These are phyloP conservation scores for Calonectria ilicicola DNA, from an alignment of 2,329 filamentous ascomycete species.

Conservation along the genomic window DNA sequence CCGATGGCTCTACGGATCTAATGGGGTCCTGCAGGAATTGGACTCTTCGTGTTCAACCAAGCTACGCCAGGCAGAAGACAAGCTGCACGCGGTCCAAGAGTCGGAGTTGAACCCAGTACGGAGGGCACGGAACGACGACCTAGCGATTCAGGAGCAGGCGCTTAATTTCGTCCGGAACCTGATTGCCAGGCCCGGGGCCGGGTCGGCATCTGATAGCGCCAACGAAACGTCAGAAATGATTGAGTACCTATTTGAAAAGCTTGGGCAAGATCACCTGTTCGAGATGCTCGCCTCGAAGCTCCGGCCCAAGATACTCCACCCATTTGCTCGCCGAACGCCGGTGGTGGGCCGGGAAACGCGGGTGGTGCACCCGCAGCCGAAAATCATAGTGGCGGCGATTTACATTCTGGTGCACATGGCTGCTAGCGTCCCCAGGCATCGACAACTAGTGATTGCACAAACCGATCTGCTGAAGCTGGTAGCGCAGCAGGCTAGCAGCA, in stretches of 20 bases:
- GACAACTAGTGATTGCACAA: conserved; percentile 82
- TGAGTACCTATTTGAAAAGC: conserved; percentile 80
- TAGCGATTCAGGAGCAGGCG: conserved; percentile 90
- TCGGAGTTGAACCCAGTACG: conserved; percentile 76
- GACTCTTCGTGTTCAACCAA: conserved; percentile 53
- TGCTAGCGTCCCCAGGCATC: conserved; percentile 82
- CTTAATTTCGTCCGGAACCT: conserved; percentile 92
- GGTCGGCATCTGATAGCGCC: conserved; percentile 62
- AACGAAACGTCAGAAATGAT: conserved; percentile 78
- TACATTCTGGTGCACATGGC: conserved; percentile 91
- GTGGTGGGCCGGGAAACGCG: conserved; percentile 55
- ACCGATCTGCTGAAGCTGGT: conserved; percentile 80
- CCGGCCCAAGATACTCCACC: conserved; percentile 68
- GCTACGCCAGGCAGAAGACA: conserved; percentile 63
- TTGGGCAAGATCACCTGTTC: conserved; percentile 84
- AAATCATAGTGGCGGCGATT: conserved; percentile 82
- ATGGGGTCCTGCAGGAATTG: conserved; percentile 48
- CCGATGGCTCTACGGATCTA: conserved; percentile 49
- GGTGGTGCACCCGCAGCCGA: conserved; percentile 69
- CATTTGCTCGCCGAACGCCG: conserved; percentile 59
- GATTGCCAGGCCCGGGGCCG: conserved; percentile 70
- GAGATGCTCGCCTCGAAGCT: conserved; percentile 85
- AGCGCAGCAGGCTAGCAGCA: conserved; percentile 78
- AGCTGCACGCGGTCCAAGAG: conserved; percentile 67
- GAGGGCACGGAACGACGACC: conserved; percentile 80